A percentile compares a stretch with the other conserved stretches of the same genome.
Conservation (phyloP, 2,329 filamentous ascomycete species). For the Mycogone perniciosa region DNA sequence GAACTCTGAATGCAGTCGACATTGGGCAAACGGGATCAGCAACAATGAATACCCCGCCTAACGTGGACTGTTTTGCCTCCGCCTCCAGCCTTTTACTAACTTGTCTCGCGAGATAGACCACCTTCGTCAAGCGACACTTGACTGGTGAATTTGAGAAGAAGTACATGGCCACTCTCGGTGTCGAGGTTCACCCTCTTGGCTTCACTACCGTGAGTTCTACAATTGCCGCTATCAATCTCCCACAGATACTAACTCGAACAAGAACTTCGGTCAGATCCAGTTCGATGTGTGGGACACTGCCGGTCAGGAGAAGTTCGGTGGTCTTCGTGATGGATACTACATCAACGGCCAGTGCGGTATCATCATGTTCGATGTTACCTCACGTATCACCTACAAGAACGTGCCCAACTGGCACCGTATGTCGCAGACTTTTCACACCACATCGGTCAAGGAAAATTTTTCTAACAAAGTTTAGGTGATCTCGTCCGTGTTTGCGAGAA, state of each 20-base stretch:
- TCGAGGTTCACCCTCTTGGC: slow-evolving; percentile 96
- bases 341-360: slow-evolving; percentile 99
- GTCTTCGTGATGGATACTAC: slow-evolving; percentile 99
- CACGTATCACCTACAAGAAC: slow-evolving; percentile 99
- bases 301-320: slow-evolving; percentile 98
- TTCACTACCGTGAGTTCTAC: slow-evolving; percentile 83
- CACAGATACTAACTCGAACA: slow-evolving; percentile 26
- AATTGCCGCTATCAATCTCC: slow-evolving; percentile 15
- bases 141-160: slow-evolving; percentile 99
- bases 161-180: slow-evolving; percentile 99
- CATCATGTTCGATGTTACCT: slow-evolving; percentile 99
- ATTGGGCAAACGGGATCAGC: slow-evolving; percentile 31
- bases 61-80: not conserved
- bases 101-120: slow-evolving; percentile 59
- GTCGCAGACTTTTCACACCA: slow-evolving; percentile 31
- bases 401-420: slow-evolving; percentile 99
- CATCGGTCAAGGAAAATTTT: not conserved
- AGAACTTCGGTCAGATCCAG: slow-evolving; percentile 93
- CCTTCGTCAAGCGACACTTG: slow-evolving; percentile 99
- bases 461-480: slow-evolving; percentile 58
- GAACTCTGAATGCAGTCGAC: slow-evolving; percentile 1
- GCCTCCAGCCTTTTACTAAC: slow-evolving; percentile 4
- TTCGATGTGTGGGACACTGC: slow-evolving; percentile 99
- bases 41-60: slow-evolving; percentile 1
- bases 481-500: slow-evolving; percentile 99